Base-by-base conservation (phyloP, 306 rosid genomes). In the Begonia loranthoides region DNA sequence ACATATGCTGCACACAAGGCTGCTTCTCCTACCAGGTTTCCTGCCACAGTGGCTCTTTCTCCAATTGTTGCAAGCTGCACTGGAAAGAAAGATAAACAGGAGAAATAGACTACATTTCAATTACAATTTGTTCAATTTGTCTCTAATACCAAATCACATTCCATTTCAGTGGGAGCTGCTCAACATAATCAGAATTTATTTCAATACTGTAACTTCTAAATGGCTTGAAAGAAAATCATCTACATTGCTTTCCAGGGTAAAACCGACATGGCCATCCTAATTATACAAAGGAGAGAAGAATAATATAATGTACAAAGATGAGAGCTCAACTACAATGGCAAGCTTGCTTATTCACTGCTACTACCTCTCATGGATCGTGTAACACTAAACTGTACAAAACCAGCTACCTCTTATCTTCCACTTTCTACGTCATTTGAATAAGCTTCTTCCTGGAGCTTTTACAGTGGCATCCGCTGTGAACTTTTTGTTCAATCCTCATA, bases 1-100 rank as follows among this genome's bases (percentile, higher is more conserved):
- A 86, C 97, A 34, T 85, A 90, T 65, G 97, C 97, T 24, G 94
- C 95, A 3, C 97, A 90, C 55, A 85, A 85, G 65, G 95, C 95
- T 33, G 94, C 97, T 53, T 90, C 97, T 44, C 97, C 95, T 1
- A 85, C 85, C 54, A 82, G 95, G 75, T 90, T 82, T 68, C 97
- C 97, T 61, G 94, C 95, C 1, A 90, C 95, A 0, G 95, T 85
- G 1, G 95, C 97, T 61, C 94, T 85, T 49, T 85, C 97, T 61
- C 87, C 97, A 19, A 60, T 90, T 21, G 92, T 85, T 28, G 97
- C 97, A 10, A 51, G 74, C 52, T 90, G 97, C 94, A 85, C 82
- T 16, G 95, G 92, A 46, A 82, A 80, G 77, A 85, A 73, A 51
- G 83, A 61, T 12, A 80, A 78, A 1, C 68, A 79, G 59, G 75